A percentile compares a stretch with the other conserved stretches of the same genome.
Conservation (phyloP, 2,329 filamentous ascomycete genomes). For the Monilinia aucupariae region DNA sequence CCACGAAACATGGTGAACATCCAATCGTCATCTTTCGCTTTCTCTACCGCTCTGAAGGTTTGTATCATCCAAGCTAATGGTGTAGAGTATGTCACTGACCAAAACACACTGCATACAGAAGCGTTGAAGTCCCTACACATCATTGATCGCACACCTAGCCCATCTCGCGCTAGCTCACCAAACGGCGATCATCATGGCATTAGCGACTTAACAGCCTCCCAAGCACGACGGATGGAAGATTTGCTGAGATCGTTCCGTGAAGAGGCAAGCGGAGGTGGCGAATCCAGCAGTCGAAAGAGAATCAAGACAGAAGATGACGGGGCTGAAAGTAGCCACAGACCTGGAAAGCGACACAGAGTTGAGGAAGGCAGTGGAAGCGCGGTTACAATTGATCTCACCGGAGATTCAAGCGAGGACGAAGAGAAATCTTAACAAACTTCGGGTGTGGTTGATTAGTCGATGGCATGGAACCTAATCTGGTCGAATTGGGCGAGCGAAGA, state of each 20-base stretch:
- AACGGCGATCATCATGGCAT: background rate
- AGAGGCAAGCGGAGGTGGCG: background rate
- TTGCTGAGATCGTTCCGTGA: background rate
- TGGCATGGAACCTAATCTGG: no score
- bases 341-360: background rate
- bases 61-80: background rate
- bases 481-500: background rate
- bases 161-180: background rate
- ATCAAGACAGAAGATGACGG: background rate
- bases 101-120: background rate
- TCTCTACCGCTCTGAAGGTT: constrained; percentile 10
- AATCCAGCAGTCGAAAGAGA: background rate
- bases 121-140: background rate
- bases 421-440: background rate
- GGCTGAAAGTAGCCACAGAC: background rate
- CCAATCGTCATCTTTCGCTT: constrained; percentile 5
- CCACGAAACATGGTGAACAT: background rate
- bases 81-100: background rate
- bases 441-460: no score
- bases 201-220: background rate
- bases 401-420: background rate
- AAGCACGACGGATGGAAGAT: background rate
- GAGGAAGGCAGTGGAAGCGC: background rate
- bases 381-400: background rate
- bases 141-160: background rate